Evolutionary conservation across 2,329 filamentous ascomycete genomes (phyloP).

Genomic region (Fusarium armeniacum): DNA sequence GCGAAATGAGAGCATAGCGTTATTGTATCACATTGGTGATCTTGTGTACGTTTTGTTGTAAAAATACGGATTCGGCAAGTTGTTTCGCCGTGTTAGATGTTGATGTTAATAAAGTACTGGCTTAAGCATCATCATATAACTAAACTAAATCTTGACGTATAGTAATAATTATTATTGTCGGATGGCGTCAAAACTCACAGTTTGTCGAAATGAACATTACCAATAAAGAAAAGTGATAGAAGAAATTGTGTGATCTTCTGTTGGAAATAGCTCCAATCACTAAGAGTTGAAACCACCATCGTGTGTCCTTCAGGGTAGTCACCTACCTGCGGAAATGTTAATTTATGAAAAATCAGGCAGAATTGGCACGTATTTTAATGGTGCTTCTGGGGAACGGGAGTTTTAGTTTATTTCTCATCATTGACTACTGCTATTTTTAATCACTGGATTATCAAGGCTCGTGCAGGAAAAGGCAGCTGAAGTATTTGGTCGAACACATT

Average conservation of each 20-base stretch:
- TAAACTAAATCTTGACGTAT: too few relatives aligned
- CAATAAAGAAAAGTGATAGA: too few relatives aligned
- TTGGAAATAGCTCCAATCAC: not conserved
- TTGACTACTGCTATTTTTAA: not conserved
- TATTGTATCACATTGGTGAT: not conserved
- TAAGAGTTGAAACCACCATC: not conserved
- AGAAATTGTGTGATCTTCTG: not conserved
- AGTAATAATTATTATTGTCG: not conserved
- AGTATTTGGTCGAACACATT: not conserved
- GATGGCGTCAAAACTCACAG: not conserved
- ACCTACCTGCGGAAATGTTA: too few relatives aligned
- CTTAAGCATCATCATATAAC: not conserved
- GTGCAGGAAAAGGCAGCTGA: not conserved
- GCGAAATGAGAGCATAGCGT: conserved; percentile 47
- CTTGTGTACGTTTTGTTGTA: conserved; percentile 28
- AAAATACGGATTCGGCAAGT: not conserved
- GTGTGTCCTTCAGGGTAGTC: not conserved
- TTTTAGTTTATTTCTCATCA: not conserved
- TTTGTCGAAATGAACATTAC: too few relatives aligned
- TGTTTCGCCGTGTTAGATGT: not conserved
- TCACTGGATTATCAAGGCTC: not conserved
- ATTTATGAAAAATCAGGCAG: not conserved
- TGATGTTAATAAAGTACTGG: not conserved
- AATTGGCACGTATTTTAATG: not conserved
- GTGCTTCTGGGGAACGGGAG: not conserved